Percentiles rank a stretch among this genome's conserved stretches.
Conservation (phyloP, 2,329 filamentous ascomycete species). For the Venturia pyrina region DNA sequence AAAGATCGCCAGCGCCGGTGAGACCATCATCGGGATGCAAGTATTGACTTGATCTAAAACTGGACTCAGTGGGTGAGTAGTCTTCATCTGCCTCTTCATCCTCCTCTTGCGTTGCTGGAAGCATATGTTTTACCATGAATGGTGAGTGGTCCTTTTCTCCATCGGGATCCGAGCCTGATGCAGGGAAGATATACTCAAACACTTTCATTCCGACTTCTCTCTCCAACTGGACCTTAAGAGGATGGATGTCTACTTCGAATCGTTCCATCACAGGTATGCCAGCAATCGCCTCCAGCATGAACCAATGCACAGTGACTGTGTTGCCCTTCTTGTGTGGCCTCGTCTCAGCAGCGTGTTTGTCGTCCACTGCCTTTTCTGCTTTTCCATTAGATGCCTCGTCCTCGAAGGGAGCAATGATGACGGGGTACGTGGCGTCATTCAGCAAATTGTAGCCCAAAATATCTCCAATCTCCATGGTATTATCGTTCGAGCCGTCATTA, state of each 20-base stretch:
- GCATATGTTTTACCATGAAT: slow-evolving; percentile 46
- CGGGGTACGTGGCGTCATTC: slow-evolving; percentile 82
- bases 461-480: slow-evolving; percentile 77
- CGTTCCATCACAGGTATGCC: slow-evolving; percentile 96
- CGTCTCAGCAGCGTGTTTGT: neutral
- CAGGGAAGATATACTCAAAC: slow-evolving; percentile 96
- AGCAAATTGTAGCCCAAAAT: slow-evolving; percentile 85
- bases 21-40: slow-evolving; percentile 18
- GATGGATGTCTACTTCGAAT: slow-evolving; percentile 89
- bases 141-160: slow-evolving; percentile 48
- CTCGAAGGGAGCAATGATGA: slow-evolving; percentile 84
- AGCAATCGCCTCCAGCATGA: slow-evolving; percentile 96
- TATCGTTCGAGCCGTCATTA: slow-evolving; percentile 91
- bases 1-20: slow-evolving; percentile 63
- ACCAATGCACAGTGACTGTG: slow-evolving; percentile 84
- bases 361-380: slow-evolving; percentile 6
- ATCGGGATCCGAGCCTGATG: slow-evolving; percentile 45
- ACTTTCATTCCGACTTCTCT: slow-evolving; percentile 84
- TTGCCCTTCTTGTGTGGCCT: neutral
- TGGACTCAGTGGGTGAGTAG: slow-evolving; percentile 2
- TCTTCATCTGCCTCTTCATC: slow-evolving; percentile 31
- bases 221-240: slow-evolving; percentile 88
- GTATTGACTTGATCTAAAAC: neutral
- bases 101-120: slow-evolving; percentile 34
- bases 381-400: slow-evolving; percentile 55